Base-by-base conservation (phyloP, 2,329 filamentous ascomycete species). In the Neonectria coccinea region DNA sequence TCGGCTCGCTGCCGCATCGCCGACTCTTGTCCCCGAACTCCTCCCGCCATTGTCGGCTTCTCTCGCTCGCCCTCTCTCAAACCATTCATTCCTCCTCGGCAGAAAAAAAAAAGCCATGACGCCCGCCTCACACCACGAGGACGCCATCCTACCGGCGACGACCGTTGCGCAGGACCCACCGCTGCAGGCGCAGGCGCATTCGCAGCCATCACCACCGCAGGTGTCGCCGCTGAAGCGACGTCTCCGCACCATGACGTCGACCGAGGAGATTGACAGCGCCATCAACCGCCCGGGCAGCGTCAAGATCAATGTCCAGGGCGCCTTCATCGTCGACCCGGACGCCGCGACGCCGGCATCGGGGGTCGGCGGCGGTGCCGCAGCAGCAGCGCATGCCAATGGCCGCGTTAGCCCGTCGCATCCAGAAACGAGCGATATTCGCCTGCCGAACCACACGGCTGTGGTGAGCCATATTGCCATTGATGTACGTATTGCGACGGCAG, bases 401-500 rank as follows among this genome's bases (percentile, higher is more conserved):
- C 79, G 83, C 61, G 79, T 79, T 56, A 83, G 82, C 66, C 83
- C 84, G 66, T 78, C 83, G 70, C 79, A 85, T 73, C 78, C 87
- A 78, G 93, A 97, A 78, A 94, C 92, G 62, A 94, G 93, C 76
- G 96, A 97, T 77, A 99, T 99, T 73, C 87, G 96, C n/a, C 83
- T 99, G 64, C 96, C 96, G 29, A 96, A 98, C 79, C 96, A 99
- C 80, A 97, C 93, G 12, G 92, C 92, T 11, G 90, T 97, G 9
- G 95, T 99, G 71, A 97, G 94, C 83, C 96, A 99, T 83, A 93
- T 99, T 72, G 96, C 96, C 57, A 91, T 97, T 65, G 96, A 99
- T 85, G 94, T 97, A 86, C 80, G 91, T 85, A 65, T 59, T 53
- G 39, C 59, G 20, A 48, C 22, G 18, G 36, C 41, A 10, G n/a